phyloP scores from a whole-genome alignment of 2,329 filamentous ascomycete genomes.

The Ilyonectria robusta region DNA sequence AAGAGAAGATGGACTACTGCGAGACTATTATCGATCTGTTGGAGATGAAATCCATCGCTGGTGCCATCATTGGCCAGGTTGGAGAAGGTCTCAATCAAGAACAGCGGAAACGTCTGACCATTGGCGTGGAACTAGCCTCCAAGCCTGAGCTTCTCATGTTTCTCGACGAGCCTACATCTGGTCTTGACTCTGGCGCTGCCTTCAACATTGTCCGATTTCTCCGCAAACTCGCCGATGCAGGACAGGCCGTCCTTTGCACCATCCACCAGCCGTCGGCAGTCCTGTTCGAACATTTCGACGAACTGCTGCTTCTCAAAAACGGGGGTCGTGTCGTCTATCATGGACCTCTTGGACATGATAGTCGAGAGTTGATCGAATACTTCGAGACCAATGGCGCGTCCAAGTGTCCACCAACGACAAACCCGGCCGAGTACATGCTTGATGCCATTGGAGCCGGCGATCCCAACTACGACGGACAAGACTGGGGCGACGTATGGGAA shows the following conservation, averaged over 20 bases:
- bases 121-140: slow-evolving; percentile 69
- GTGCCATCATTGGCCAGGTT: slow-evolving; percentile 72
- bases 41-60: slow-evolving; percentile 77
- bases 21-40: slow-evolving; percentile 78
- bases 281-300: slow-evolving; percentile 71
- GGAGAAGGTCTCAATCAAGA: slow-evolving; percentile 74
- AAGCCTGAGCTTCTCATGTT: slow-evolving; percentile 75
- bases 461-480: slow-evolving; percentile 70
- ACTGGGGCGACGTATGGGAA: slow-evolving; percentile 75
- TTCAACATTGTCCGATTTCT: slow-evolving; percentile 75
- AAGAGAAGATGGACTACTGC: slow-evolving; percentile 78
- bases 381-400: slow-evolving; percentile 65
- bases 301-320: slow-evolving; percentile 66
- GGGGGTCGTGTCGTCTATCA: slow-evolving; percentile 69
- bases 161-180: slow-evolving; percentile 74
- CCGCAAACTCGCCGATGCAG: slow-evolving; percentile 71
- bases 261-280: slow-evolving; percentile 72
- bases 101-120: slow-evolving; percentile 70
- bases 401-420: slow-evolving; percentile 63
- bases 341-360: slow-evolving; percentile 67
- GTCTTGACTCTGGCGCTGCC: slow-evolving; percentile 70
- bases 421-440: slow-evolving; percentile 70
- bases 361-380: slow-evolving; percentile 63
- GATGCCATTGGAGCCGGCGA: slow-evolving; percentile 74
- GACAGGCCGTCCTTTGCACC: slow-evolving; percentile 72